phyloP scores from a whole-genome alignment of 176 grass and related monocot species.

The Lolium rigidum region DNA sequence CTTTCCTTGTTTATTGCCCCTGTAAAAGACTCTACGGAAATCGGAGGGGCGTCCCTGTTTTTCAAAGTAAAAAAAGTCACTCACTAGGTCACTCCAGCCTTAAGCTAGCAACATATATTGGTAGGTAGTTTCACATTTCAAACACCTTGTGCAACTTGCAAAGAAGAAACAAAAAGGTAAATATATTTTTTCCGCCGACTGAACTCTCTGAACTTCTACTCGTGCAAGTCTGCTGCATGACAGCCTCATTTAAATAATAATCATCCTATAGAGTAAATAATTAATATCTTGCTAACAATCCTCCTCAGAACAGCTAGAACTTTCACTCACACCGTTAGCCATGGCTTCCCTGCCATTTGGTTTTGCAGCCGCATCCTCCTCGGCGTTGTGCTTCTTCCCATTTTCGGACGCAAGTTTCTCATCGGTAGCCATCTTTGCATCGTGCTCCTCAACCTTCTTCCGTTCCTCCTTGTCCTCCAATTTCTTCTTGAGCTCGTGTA shows the following conservation, averaged over 20 bases:
- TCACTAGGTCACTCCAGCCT: not conserved
- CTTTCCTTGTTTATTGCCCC: too few relatives aligned
- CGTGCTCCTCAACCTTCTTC: not conserved
- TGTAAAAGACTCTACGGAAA: too few relatives aligned
- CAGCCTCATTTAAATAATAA: not conserved
- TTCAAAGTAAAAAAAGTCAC: too few relatives aligned
- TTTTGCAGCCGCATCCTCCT: too few relatives aligned
- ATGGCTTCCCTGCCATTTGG: too few relatives aligned
- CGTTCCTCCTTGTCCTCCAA: not conserved
- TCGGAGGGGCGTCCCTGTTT: too few relatives aligned
- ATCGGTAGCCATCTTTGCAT: not conserved
- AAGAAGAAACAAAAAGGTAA: not conserved
- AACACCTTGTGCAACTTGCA: not conserved
- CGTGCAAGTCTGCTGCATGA: not conserved
- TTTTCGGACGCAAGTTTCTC: not conserved
- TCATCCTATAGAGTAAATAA: not conserved
- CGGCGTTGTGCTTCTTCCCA: not conserved
- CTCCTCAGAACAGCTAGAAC: not conserved
- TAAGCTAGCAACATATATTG: not conserved
- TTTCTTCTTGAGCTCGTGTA: constrained; percentile 2
- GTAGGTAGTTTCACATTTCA: not conserved
- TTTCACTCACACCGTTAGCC: too few relatives aligned
- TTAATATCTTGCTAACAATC: not conserved
- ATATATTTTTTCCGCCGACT: not conserved
- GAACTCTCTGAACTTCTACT: not conserved